A percentile compares a stretch with the other conserved stretches of the same genome.
These are phyloP conservation scores for Kewa caespitosa DNA, from an alignment of 179 eudicot genomes.

Conservation along the genomic window DNA sequence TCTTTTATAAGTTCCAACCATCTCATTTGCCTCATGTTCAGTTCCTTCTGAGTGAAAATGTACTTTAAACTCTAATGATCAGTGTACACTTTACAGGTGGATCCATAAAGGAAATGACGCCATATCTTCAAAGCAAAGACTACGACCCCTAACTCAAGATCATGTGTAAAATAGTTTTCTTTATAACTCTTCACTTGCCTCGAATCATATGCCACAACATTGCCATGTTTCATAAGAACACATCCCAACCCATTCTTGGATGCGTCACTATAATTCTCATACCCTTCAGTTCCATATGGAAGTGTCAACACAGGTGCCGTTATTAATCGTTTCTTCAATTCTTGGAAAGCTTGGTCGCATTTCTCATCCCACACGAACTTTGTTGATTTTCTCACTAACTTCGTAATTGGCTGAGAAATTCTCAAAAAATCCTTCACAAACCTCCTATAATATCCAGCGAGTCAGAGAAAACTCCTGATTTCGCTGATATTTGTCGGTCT, in stretches of 20 bases:
- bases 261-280: background rate
- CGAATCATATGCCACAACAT: background rate
- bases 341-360: background rate
- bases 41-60: background rate
- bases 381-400: background rate
- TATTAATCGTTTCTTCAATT: background rate
- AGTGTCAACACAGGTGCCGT: background rate
- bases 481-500: background rate
- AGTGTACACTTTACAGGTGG: too few species aligned
- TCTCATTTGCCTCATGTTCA: background rate
- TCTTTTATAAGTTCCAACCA: background rate
- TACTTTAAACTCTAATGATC: too few species aligned
- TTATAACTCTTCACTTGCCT: background rate
- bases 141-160: background rate
- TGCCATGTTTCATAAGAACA: conserved; percentile 3
- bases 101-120: background rate
- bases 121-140: background rate
- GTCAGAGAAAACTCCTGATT: background rate
- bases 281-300: background rate
- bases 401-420: background rate
- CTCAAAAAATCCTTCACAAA: background rate
- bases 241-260: conserved; percentile 3
- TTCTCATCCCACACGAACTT: background rate
- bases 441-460: background rate
- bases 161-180: background rate